phyloP scores from a whole-genome alignment of 2,329 filamentous ascomycete species.

The Botrytis deweyae region DNA sequence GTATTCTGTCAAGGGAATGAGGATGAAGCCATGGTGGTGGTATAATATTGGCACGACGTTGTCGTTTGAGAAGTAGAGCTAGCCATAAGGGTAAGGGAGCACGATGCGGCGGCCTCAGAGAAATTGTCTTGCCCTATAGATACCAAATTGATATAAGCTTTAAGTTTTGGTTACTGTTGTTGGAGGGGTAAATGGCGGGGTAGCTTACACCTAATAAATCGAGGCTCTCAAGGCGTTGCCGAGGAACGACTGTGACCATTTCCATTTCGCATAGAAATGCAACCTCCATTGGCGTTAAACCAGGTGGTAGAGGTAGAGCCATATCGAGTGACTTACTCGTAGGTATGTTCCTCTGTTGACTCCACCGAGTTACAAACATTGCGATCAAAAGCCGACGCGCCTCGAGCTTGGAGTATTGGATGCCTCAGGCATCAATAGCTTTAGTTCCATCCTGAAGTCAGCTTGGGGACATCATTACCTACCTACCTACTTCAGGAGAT shows the following conservation, averaged over 20 bases:
- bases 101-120: slow-evolving; percentile 78
- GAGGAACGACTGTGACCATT: slow-evolving; percentile 85
- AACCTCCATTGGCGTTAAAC: slow-evolving; percentile 81
- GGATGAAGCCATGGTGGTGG: slow-evolving; percentile 86
- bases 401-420: neutral
- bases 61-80: slow-evolving; percentile 89
- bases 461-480: neutral
- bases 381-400: neutral
- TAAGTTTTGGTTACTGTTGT: slow-evolving; percentile 39
- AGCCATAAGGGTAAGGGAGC: slow-evolving; percentile 87
- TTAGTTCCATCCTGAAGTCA: neutral
- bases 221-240: slow-evolving; percentile 84
- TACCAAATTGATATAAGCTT: slow-evolving; percentile 5
- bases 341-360: neutral
- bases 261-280: slow-evolving; percentile 98
- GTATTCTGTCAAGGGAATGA: slow-evolving; percentile 70
- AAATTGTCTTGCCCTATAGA: slow-evolving; percentile 70
- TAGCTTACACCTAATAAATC: slow-evolving; percentile 76
- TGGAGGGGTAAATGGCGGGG: slow-evolving; percentile 29
- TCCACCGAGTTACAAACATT: neutral
- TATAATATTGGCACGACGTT: slow-evolving; percentile 88
- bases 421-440: neutral
- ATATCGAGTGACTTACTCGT: slow-evolving; percentile 25
- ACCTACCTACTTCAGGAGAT: too few species aligned
- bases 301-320: slow-evolving; percentile 40